These are phyloP conservation scores for Blastomyces percursus DNA, from an alignment of 2,329 filamentous ascomycete genomes.

Conservation along the genomic window DNA sequence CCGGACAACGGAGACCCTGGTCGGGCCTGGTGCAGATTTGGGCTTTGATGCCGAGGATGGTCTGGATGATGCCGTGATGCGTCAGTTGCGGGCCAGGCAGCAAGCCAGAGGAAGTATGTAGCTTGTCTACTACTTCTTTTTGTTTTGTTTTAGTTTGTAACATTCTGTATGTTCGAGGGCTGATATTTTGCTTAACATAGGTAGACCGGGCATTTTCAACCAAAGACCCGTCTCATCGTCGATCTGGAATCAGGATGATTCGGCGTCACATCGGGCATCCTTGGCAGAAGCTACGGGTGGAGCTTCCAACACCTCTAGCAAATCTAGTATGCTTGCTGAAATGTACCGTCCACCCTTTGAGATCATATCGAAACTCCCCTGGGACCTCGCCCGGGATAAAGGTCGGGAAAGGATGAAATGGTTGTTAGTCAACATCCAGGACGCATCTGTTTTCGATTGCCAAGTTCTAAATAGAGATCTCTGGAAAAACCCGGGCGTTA, in stretches of 20 bases:
- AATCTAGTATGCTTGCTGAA: slow-evolving; percentile 72
- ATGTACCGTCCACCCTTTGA: slow-evolving; percentile 89
- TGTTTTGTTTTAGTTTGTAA: neutral
- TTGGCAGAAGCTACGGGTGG: slow-evolving; percentile 54
- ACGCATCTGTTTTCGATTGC: slow-evolving; percentile 86
- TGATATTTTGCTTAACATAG: slow-evolving; percentile 17
- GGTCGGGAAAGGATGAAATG: slow-evolving; percentile 87
- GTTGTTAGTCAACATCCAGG: slow-evolving; percentile 92
- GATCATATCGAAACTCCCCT: slow-evolving; percentile 67
- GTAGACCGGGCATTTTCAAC: slow-evolving; percentile 57
- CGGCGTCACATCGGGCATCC: slow-evolving; percentile 39
- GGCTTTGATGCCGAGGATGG: slow-evolving; percentile 44
- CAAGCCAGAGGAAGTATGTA: slow-evolving; percentile 27
- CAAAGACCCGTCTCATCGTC: slow-evolving; percentile 45
- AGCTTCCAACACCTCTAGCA: slow-evolving; percentile 53
- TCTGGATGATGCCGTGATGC: slow-evolving; percentile 51
- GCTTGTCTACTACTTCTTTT: neutral
- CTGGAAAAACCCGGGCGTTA: slow-evolving; percentile 78
- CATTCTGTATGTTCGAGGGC: neutral
- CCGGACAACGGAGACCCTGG: slow-evolving; percentile 79
- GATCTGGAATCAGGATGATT: slow-evolving; percentile 47
- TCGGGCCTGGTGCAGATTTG: slow-evolving; percentile 54
- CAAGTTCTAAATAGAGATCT: slow-evolving; percentile 89
- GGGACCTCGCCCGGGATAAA: slow-evolving; percentile 72
- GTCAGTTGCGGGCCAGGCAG: slow-evolving; percentile 48